Percentiles rank a stretch among this genome's conserved stretches.
These are phyloP conservation scores for Ceratocystiopsis sp. DNA, from an alignment of 2,329 filamentous ascomycete species.

Conservation along the genomic window DNA sequence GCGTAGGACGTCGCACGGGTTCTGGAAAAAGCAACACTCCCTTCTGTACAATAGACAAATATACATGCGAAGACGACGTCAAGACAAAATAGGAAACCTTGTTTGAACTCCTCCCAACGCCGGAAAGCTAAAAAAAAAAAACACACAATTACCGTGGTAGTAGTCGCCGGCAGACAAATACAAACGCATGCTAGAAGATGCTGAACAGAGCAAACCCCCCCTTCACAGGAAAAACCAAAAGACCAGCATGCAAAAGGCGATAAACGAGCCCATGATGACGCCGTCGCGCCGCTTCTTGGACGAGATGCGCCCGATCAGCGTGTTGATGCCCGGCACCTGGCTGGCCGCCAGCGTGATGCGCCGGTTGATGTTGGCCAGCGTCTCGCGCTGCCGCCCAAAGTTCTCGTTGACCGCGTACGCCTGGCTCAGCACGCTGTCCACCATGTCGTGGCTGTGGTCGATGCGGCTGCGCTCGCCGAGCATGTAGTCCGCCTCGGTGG, in stretches of 20 bases:
- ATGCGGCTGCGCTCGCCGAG: conserved; percentile 71
- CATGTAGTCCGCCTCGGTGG: conserved; percentile 92
- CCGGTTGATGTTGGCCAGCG: conserved; percentile 71
- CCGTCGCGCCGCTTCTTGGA: conserved; percentile 90
- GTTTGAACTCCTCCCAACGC: too few species aligned
- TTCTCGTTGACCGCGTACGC: conserved; percentile 93
- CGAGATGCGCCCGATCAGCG: conserved; percentile 79
- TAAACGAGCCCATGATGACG: conserved; percentile 79
- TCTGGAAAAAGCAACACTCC: too few species aligned
- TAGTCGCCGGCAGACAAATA: background rate
- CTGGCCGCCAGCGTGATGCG: conserved; percentile 79
- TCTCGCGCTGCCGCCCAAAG: conserved; percentile 77
- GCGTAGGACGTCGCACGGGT: too few species aligned
- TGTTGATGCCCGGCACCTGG: conserved; percentile 85
- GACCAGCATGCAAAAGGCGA: conserved; percentile 80
- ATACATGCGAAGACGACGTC: too few species aligned
- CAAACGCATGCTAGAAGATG: background rate
- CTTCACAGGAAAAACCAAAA: conserved; percentile 60
- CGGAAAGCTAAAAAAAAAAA: background rate
- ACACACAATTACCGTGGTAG: background rate
- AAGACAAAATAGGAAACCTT: too few species aligned
- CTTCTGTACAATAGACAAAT: too few species aligned
- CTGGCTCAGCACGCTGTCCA: conserved; percentile 81
- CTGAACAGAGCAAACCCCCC: background rate
- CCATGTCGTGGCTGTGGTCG: conserved; percentile 77